A percentile compares a stretch with the other conserved stretches of the same genome.
These are phyloP conservation scores for Aureobasidium pullulans DNA, from an alignment of 2,329 filamentous ascomycete genomes.

Conservation along the genomic window DNA sequence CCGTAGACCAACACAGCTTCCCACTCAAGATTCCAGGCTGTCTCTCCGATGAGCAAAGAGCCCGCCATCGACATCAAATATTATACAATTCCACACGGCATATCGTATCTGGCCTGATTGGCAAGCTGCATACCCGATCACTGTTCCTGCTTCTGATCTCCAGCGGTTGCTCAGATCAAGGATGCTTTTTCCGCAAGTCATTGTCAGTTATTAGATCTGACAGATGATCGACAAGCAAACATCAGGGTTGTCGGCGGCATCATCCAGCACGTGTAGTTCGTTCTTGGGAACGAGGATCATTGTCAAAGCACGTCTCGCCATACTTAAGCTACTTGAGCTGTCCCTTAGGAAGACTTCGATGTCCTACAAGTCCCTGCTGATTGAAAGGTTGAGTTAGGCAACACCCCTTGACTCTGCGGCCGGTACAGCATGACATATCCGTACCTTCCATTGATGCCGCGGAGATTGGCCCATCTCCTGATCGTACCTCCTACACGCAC, in stretches of 20 bases:
- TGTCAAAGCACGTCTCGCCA: neutral
- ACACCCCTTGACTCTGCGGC: too few relatives aligned
- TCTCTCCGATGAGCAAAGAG: neutral
- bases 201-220: neutral
- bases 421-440: too few relatives aligned
- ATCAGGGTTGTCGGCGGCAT: neutral
- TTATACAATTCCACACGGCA: neutral
- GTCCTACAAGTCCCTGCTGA: too few relatives aligned
- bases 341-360: too few relatives aligned
- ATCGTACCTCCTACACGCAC: neutral
- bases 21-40: neutral
- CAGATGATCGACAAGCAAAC: neutral
- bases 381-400: too few relatives aligned
- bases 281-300: neutral
- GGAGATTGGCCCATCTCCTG: neutral
- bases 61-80: neutral
- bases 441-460: neutral
- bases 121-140: neutral
- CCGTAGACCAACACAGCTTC: neutral
- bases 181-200: too few relatives aligned
- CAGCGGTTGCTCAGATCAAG: neutral
- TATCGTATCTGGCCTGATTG: neutral
- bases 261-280: neutral
- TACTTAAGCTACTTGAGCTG: too few relatives aligned
- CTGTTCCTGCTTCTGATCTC: neutral